Evolutionary conservation across 805 yeast species (phyloP).

Genomic region (Saccharomycopsis fermentans): DNA sequence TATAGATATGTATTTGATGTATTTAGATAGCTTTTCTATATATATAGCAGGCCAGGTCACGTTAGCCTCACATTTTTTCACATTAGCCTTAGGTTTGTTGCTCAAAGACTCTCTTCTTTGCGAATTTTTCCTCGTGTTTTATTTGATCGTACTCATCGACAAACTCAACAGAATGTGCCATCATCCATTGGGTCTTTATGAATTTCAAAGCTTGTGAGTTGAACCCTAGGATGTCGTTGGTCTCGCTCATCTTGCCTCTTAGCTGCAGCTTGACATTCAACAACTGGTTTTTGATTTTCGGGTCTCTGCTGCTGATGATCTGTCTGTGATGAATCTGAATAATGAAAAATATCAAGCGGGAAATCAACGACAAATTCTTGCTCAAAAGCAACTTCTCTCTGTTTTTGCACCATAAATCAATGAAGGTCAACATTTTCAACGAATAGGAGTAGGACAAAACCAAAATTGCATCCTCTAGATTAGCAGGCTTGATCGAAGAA

Average conservation of each 20-base stretch:
- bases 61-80: too few species aligned
- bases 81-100: background rate
- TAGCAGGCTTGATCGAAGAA: conserved; percentile 64
- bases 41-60: too few species aligned
- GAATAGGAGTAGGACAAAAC: conserved; percentile 87
- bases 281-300: conserved; percentile 51
- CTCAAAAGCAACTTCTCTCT: conserved; percentile 31
- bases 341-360: conserved; percentile 68
- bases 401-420: conserved; percentile 60
- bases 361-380: conserved; percentile 50
- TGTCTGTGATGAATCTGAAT: conserved; percentile 70
- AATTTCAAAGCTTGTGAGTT: conserved; percentile 77
- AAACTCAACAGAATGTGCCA: conserved; percentile 63
- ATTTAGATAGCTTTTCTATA: too few species aligned
- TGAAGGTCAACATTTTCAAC: conserved; percentile 55
- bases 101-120: conserved; percentile 67
- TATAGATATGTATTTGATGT: too few species aligned
- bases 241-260: conserved; percentile 33
- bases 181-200: conserved; percentile 67
- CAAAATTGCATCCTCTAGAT: conserved; percentile 83
- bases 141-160: conserved; percentile 55
- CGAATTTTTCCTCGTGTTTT: conserved; percentile 40
- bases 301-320: conserved; percentile 59
- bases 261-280: conserved; percentile 52
- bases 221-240: conserved; percentile 61